Evolutionary conservation across 805 yeast genomes (phyloP), one percentile per base, ranked within the genome.

Genomic region (Metschnikowia shivogae): DNA sequence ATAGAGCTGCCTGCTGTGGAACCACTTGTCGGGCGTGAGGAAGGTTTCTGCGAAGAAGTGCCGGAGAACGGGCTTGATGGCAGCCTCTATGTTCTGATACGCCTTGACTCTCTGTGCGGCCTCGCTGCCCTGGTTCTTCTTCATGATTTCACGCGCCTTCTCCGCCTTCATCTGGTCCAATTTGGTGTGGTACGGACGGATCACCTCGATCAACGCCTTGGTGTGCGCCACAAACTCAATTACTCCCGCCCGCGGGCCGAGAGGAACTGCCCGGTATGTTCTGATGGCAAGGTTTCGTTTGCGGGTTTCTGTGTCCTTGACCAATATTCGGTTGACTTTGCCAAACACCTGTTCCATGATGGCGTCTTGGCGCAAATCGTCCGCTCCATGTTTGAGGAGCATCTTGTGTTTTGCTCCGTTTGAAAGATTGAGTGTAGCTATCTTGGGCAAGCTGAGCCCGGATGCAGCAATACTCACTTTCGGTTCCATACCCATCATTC

Each of bases 291-390:
- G 66, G 1, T 70, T 63, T n/a, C 90, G 62, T 41, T 67, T 73
- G 22, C 81, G 61, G 0, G 92, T 73, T 28, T 77, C 78, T 42
- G 73, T 72, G 56, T 86, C 81, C 20, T 67, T 67, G 9, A 54
- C 61, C 44, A 92, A 73, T 31, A 89, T 76, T 11, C 70, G 64
- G 57, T 90, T 89, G 12, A 89, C 96, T 56, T 89, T 87, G 17
- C 77, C 84, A 62, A 95, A 93, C 1, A 92, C 98, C 60, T 93
- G 98, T 61, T 92, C 95, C 99, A 93, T 95, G 45, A 93, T 88
- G 0, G 96, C 86, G 65, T 93, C 99, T 64, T 95, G 99, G 42
- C 98, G 70, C 42, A 93, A 68, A 64, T 93, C 99, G 65, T 93
- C 99, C 8, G 87, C 76, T 5, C 95, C 89, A 22, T 88, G 88